A percentile compares a stretch with the other conserved stretches of the same genome.
Evolutionary conservation across 192 early-diverging fungal species (phyloP).

Genomic region (Spizellomyces sp.): DNA sequence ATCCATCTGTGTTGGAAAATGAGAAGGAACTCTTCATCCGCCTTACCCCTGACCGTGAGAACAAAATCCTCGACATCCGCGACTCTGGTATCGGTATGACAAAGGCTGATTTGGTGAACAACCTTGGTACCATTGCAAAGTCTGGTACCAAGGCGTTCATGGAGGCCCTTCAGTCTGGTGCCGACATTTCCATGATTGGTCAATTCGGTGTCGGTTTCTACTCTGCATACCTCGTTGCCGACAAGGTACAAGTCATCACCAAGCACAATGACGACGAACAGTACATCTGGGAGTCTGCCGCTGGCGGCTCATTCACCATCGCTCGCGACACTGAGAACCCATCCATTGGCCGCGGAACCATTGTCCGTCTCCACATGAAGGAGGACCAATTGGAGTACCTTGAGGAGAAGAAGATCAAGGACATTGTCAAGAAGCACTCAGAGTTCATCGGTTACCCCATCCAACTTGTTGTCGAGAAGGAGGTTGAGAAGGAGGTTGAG

Average conservation of each 20-base stretch:
- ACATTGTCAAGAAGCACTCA: constrained; percentile 99
- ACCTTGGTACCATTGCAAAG: constrained; percentile 99
- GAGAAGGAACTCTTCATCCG: constrained; percentile 95
- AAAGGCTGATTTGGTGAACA: constrained; percentile 94
- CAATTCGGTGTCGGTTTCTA: constrained; percentile 99
- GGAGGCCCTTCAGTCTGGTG: constrained; percentile 94
- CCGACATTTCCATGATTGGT: constrained; percentile 99
- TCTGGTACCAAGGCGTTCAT: constrained; percentile 99
- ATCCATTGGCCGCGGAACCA: constrained; percentile 91
- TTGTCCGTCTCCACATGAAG: constrained; percentile 97
- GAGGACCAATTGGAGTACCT: constrained; percentile 98
- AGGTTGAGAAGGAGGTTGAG: constrained; percentile 97
- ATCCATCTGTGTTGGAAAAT: constrained; percentile 89
- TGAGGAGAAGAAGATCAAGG: constrained; percentile 98
- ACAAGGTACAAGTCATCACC: constrained; percentile 93
- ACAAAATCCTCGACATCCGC: constrained; percentile 87
- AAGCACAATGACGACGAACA: constrained; percentile 98
- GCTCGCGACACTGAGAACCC: constrained; percentile 88
- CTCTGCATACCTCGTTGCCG: constrained; percentile 99
- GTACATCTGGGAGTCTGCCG: constrained; percentile 93
- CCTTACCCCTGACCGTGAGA: constrained; percentile 83
- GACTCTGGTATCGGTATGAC: constrained; percentile 92
- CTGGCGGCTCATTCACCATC: constrained; percentile 91
- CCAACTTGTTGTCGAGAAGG: constrained; percentile 94
- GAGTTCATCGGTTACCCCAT: constrained; percentile 99